Evolutionary conservation across 1,284 basidiomycete genomes (phyloP).

Genomic region (Ganoderma boninense): DNA sequence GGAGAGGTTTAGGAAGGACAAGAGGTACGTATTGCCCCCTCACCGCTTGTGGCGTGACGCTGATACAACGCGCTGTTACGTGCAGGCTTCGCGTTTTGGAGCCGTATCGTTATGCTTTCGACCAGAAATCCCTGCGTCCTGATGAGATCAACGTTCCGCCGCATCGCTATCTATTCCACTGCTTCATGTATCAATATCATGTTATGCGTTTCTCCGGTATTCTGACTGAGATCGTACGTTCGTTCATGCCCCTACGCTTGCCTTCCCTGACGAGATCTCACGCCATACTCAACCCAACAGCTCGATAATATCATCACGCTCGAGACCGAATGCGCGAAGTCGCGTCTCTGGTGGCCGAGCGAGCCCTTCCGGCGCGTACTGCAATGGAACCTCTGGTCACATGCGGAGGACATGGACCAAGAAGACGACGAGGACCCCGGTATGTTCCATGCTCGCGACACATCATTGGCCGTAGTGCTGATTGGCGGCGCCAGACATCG

Average conservation of each 20-base stretch:
- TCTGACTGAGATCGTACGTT: slow-evolving; percentile 42
- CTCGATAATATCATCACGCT: slow-evolving; percentile 63
- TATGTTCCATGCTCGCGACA: slow-evolving; percentile 32
- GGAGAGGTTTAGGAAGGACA: slow-evolving; percentile 57
- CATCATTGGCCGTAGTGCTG: neutral
- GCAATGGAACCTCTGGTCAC: slow-evolving; percentile 58
- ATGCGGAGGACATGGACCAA: slow-evolving; percentile 51
- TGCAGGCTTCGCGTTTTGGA: slow-evolving; percentile 70
- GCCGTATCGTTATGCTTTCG: slow-evolving; percentile 73
- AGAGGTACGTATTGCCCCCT: slow-evolving; percentile 50
- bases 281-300: slow-evolving; percentile 44
- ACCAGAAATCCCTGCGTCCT: slow-evolving; percentile 49
- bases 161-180: slow-evolving; percentile 72
- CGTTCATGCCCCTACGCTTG: slow-evolving; percentile 14
- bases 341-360: slow-evolving; percentile 76
- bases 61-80: neutral
- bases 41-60: too few species aligned
- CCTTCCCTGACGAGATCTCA: neutral
- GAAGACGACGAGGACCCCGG: slow-evolving; percentile 65
- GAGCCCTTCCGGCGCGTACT: slow-evolving; percentile 49
- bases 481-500: slow-evolving; percentile 50
- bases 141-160: slow-evolving; percentile 52
- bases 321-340: slow-evolving; percentile 59
- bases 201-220: slow-evolving; percentile 38
- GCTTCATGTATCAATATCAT: slow-evolving; percentile 74